Evolutionary conservation across 2,329 filamentous ascomycete genomes (phyloP), one percentile per base, ranked within the genome.

Genomic region (Pleurostoma richardsiae): DNA sequence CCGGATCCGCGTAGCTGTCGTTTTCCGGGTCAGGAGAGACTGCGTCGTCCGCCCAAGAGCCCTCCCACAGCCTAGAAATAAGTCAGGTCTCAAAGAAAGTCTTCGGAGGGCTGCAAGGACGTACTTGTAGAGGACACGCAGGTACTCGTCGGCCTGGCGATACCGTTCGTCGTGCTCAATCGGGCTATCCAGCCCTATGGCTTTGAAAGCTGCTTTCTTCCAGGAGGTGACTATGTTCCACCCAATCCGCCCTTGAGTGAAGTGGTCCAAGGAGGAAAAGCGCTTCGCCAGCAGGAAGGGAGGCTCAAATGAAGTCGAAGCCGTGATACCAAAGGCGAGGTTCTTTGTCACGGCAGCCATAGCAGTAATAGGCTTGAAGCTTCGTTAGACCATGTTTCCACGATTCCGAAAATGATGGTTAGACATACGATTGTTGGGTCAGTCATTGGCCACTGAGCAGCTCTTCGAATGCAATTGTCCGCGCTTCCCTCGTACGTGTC

Each of bases 281-380:
- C 80, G 67, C 57, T 82, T 82, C 0, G 80, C 82, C 1, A 85
- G 64, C 2, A 83, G 60, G 48, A 82, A 85, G 0, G 81, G 81
- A 0, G 77, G 76, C 50, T 84, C 80, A 48, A 82, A 85, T 0
- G 78, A 78, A 3, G 81, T 84, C 0, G 78, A 81, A 0, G 79
- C 77, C 0, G 81, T 85, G 49, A 86, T 80, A 2, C 73, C 82
- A 52, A 85, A 85, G 0, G 72, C 69, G 3, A 85, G 65, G 43
- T 82, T 80, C 62, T 81, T 83, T 1, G 82, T 85, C 30, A 83
- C 81, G 0, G 81, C 80, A 3, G 81, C 82, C 82, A 85, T 85
- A 30, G 82, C 81, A 3, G 73, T 74, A 46, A 85, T 82, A 3
- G 80, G 77, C 76, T 80, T 45, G 40, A 19, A 29, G 39, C 19